A percentile compares a stretch with the other conserved stretches of the same genome.
phyloP scores from a whole-genome alignment of 2,329 filamentous ascomycete genomes.

The Pestalotiopsis sp. region DNA sequence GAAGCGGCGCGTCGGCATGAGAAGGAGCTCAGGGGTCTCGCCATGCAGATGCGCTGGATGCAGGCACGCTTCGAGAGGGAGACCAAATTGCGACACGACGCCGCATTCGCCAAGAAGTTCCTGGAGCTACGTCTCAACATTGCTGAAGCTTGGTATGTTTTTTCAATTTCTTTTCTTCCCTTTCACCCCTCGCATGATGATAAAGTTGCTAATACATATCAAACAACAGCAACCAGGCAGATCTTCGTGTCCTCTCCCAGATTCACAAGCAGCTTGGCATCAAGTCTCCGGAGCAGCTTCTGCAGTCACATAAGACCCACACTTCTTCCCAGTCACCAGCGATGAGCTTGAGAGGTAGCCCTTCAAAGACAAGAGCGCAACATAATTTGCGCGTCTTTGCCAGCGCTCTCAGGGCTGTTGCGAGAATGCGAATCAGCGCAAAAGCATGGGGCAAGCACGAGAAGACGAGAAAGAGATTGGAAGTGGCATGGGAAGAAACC shows the following conservation, averaged over 20 bases:
- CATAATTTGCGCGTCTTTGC: slow-evolving; percentile 48
- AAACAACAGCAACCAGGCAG: slow-evolving; percentile 80
- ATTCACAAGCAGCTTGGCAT: slow-evolving; percentile 68
- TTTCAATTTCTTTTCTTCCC: slow-evolving; percentile 13
- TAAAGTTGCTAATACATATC: slow-evolving; percentile 26
- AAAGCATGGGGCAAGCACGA: slow-evolving; percentile 55
- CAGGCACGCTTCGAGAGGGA: slow-evolving; percentile 81
- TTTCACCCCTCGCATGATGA: neutral
- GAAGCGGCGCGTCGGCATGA: slow-evolving; percentile 70
- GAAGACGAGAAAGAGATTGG: slow-evolving; percentile 49
- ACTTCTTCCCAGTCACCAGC: slow-evolving; percentile 27
- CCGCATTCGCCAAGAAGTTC: slow-evolving; percentile 86
- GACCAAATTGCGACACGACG: slow-evolving; percentile 75
- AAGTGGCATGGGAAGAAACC: slow-evolving; percentile 47
- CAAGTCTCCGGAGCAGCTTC: slow-evolving; percentile 32
- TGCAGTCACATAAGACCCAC: slow-evolving; percentile 37
- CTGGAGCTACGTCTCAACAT: slow-evolving; percentile 79
- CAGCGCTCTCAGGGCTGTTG: slow-evolving; percentile 54
- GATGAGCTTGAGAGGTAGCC: slow-evolving; percentile 19
- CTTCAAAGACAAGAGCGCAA: slow-evolving; percentile 7
- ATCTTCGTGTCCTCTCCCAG: slow-evolving; percentile 81
- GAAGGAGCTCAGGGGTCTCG: slow-evolving; percentile 79
- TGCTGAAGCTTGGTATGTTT: slow-evolving; percentile 85
- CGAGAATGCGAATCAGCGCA: slow-evolving; percentile 51
- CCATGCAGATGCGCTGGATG: slow-evolving; percentile 90